Evolutionary conservation across 345 rosid genomes (phyloP).

Genomic region (Kandelia obovata): DNA sequence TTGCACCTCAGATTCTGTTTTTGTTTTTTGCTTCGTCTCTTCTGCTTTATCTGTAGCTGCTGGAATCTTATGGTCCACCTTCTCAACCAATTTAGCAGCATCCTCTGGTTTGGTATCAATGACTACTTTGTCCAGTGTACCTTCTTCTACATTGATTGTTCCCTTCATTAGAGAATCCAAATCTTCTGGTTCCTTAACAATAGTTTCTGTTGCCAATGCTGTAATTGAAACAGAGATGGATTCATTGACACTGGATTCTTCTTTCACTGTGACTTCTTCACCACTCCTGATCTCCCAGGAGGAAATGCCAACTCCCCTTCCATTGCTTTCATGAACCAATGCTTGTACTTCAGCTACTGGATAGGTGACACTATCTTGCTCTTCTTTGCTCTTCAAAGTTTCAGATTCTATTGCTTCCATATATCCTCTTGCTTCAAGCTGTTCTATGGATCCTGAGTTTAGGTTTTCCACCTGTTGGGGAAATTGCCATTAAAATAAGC

Average conservation of each 20-base stretch:
- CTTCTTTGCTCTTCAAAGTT: conserved; percentile 11
- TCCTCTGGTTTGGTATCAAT: conserved; percentile 12
- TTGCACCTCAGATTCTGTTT: conserved; percentile 9
- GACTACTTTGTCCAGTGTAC: background rate
- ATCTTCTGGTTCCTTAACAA: conserved; percentile 22
- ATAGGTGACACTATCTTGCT: conserved; percentile 10
- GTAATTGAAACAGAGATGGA: background rate
- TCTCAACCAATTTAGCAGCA: conserved; percentile 10
- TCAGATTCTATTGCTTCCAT: conserved; percentile 11
- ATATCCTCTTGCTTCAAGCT: conserved; percentile 13
- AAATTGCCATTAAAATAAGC: no score
- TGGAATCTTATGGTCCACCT: conserved; percentile 6
- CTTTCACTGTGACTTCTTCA: conserved; percentile 18
- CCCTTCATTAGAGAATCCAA: conserved; percentile 17
- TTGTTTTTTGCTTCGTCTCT: conserved; percentile 2
- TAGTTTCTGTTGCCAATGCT: conserved; percentile 19
- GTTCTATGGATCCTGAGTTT: background rate
- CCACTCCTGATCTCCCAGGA: background rate
- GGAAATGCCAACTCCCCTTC: conserved; percentile 5
- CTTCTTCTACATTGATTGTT: conserved; percentile 11
- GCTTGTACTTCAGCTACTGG: conserved; percentile 10
- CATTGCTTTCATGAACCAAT: conserved; percentile 7
- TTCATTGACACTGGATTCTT: background rate
- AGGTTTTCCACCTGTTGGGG: background rate
- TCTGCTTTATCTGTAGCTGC: conserved; percentile 6